These are phyloP conservation scores for Boletus fagicola DNA, from an alignment of 768 basidiomycete genomes.

Conservation along the genomic window DNA sequence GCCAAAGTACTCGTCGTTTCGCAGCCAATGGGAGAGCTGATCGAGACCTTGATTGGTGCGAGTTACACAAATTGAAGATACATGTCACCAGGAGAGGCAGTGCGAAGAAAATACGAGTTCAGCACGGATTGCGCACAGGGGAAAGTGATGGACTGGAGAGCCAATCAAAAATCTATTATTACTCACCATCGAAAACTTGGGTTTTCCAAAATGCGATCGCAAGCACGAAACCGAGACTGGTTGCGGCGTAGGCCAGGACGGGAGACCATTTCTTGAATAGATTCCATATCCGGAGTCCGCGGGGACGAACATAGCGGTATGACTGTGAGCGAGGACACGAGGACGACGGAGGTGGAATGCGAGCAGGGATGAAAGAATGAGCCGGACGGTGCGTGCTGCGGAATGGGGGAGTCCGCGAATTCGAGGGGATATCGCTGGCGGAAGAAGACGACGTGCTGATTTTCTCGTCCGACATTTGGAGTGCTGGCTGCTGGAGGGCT, in stretches of 20 bases:
- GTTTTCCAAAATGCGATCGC: conserved; percentile 83
- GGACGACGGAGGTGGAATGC: conserved; percentile 11
- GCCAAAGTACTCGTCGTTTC: conserved; percentile 68
- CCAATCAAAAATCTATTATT: not conserved
- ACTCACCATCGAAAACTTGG: conserved; percentile 79
- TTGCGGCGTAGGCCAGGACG: conserved; percentile 71
- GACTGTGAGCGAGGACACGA: conserved; percentile 22
- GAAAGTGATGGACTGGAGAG: not conserved
- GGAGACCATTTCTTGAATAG: conserved; percentile 76
- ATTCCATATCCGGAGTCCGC: conserved; percentile 52
- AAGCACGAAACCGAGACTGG: conserved; percentile 72
- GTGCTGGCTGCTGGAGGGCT: not conserved
- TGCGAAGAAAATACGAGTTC: conserved; percentile 1
- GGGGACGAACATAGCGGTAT: conserved; percentile 42
- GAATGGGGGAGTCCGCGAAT: conserved; percentile 10
- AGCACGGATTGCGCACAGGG: not conserved
- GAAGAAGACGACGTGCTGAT: not conserved
- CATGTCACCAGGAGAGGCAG: not conserved
- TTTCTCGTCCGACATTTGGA: conserved; percentile 28
- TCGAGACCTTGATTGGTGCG: conserved; percentile 62
- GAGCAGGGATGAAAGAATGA: conserved; percentile 25
- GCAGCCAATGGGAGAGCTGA: conserved; percentile 74
- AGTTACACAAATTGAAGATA: not conserved
- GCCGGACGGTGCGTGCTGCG: conserved; percentile 17
- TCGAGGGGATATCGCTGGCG: conserved; percentile 23